Base-by-base conservation (phyloP, 2,329 filamentous ascomycete genomes). In the Fusarium napiforme region DNA sequence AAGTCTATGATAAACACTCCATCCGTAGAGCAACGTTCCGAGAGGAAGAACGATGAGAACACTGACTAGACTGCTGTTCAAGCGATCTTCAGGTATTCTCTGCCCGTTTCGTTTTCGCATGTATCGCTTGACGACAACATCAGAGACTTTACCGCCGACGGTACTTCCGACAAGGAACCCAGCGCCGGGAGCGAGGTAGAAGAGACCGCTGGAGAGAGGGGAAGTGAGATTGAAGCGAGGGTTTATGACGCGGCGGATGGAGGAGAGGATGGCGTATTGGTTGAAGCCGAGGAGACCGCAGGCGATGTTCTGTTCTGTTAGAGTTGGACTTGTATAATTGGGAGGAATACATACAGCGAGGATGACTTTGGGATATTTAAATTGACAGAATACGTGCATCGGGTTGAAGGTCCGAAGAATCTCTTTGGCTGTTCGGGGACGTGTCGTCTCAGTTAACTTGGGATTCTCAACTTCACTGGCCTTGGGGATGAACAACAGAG, bases 111-210 rank as follows among this genome's bases (percentile, higher is more conserved):
- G 78, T 67, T 82, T 84, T 42, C 73, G 71, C 40, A 84, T 83
- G 62, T 82, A 84, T 60, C 79, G 74, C 73, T 81, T 82, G 9
- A 85, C 84, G 1, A 82, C 76, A 23, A 78, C 74, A 49, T 85
- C 84, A 0, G 84, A 83, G n/a, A 84, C 77, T 19, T 81, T 80
- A 0, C 91, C 91, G 19, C 91, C 91, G 58, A 92, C 83, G 58
- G 92, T 89, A 4, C 90, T 92, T 0, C 91, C 91, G 0, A 88
- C 62, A 1, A 93, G 80, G 68, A 93, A 93, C 0, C 91, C 91
- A 49, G 85, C 87, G 0, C 91, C 91, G 0, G 91, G 91, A 0
- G 91, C 91, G 30, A 93, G 87, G 79, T 92, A 93, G 81, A 93
- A 92, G 1, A 93, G 84, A 4, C 90, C 90, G 4, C 88, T 88